Evolutionary conservation across 345 rosid species (phyloP).

Genomic region (Melaleuca alternifolia): DNA sequence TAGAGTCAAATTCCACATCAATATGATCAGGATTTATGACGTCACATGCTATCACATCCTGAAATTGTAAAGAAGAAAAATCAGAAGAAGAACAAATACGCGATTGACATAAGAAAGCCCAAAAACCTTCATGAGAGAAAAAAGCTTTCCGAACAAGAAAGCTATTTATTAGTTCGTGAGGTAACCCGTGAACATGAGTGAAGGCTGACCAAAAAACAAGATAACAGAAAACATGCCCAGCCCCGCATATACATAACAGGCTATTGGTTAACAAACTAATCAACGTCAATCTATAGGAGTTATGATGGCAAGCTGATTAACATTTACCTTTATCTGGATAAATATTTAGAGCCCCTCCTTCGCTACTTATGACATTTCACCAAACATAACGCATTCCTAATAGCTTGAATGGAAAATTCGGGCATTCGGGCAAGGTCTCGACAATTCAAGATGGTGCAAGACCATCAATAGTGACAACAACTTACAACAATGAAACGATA

Average conservation of each 20-base stretch:
- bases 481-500: neutral
- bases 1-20: constrained; percentile 83
- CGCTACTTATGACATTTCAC: neutral
- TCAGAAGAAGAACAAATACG: neutral
- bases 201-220: neutral
- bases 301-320: neutral
- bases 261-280: neutral
- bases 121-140: neutral
- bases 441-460: neutral
- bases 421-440: neutral
- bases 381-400: neutral
- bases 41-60: constrained; percentile 98
- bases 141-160: neutral
- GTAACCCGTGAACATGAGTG: neutral
- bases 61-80: neutral
- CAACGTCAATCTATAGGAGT: neutral
- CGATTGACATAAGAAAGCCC: neutral
- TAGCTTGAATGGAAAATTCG: neutral
- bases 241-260: neutral
- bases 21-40: constrained; percentile 90
- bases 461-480: neutral
- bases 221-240: neutral
- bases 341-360: neutral
- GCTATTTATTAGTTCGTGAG: neutral
- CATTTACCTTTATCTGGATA: neutral